Evolutionary conservation across 768 basidiomycete genomes (phyloP), one percentile per base, ranked within the genome.

Genomic region (Hortiboletus campestris): DNA sequence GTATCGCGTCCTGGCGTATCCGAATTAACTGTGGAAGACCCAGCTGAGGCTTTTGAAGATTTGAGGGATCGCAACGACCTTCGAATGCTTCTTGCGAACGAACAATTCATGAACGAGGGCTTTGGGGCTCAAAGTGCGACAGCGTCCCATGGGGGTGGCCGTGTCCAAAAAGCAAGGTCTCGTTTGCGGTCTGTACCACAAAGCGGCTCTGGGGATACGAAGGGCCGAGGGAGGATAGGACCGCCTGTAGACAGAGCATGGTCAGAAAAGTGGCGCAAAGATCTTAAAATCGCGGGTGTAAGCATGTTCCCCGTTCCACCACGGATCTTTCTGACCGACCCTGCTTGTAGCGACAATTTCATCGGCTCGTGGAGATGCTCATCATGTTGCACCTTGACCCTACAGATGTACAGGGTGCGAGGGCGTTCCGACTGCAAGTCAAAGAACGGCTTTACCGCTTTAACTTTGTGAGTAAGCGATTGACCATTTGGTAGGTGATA

Each of bases 21-120:
- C n/a, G 96, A 98, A 71, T 75, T 98, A 40, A 97, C 94, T 2
- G 91, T 99, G 20, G 97, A 99, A 74, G 97, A 99, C 69, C 97
- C 97, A 2, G 94, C 94, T 0, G 97, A 99, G 74, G 91, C 92
- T 11, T 98, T 99, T 66, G 96, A 98, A 70, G 97, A 98, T 70
- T 80, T 98, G 41, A 79, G 96, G 34, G 97, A 98, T 74, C 87
- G 91, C 51, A 90, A 89, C 61, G 97, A 99, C 70, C 78, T 98
- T 19, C 75, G 80, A 58, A 89, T 89, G 81, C 77, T 98, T 19
- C 78, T 91, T 14, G 70, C 75, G 1, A 74, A 86, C 58, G 74
- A 80, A 51, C 76, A 74, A 42, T 91, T 95, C 69, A 83, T 89
- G 75, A 72, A 77, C 29, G 89, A 93, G 70, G 90, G 78, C 3